These are phyloP conservation scores for Anastatica hierochuntica DNA, from an alignment of 345 rosid species.

Conservation along the genomic window DNA sequence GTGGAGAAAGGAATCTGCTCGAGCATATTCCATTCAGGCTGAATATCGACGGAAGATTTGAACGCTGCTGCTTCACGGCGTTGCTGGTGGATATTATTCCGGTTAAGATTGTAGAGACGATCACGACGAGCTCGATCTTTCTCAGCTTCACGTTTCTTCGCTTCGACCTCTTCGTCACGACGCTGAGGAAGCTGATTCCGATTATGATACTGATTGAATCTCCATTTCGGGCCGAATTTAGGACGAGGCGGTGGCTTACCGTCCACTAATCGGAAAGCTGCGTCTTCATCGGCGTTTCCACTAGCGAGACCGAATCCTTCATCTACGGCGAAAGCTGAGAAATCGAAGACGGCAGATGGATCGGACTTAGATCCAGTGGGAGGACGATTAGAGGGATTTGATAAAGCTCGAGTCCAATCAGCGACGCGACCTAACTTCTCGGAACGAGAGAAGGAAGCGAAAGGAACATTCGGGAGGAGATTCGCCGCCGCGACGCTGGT, in stretches of 20 bases:
- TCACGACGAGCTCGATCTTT: constrained; percentile 91
- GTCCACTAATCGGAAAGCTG: constrained; percentile 86
- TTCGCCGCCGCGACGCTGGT: constrained; percentile 30
- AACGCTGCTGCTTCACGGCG: constrained; percentile 86
- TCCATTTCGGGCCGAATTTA: constrained; percentile 81
- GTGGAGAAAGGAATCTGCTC: constrained; percentile 92
- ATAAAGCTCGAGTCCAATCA: constrained; percentile 66
- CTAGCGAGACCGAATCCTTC: constrained; percentile 49
- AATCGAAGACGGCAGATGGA: constrained; percentile 52
- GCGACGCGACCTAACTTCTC: constrained; percentile 93
- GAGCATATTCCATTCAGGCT: constrained; percentile 98
- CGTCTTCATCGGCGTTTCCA: constrained; percentile 51
- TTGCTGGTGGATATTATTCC: constrained; percentile 51
- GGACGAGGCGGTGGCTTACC: constrained; percentile 90
- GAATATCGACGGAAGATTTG: constrained; percentile 87
- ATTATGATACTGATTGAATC: constrained; percentile 57
- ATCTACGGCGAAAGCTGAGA: constrained; percentile 52
- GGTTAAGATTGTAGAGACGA: constrained; percentile 56
- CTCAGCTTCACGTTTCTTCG: constrained; percentile 80
- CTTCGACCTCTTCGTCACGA: constrained; percentile 93
- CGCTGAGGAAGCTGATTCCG: constrained; percentile 85
- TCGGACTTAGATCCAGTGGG: constrained; percentile 29
- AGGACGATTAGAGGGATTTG: constrained; percentile 30
- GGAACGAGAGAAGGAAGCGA: constrained; percentile 81
- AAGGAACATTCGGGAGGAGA: constrained; percentile 56